Conservation (phyloP, 495 filamentous ascomycete genomes). For the Penicillium alfredii region DNA sequence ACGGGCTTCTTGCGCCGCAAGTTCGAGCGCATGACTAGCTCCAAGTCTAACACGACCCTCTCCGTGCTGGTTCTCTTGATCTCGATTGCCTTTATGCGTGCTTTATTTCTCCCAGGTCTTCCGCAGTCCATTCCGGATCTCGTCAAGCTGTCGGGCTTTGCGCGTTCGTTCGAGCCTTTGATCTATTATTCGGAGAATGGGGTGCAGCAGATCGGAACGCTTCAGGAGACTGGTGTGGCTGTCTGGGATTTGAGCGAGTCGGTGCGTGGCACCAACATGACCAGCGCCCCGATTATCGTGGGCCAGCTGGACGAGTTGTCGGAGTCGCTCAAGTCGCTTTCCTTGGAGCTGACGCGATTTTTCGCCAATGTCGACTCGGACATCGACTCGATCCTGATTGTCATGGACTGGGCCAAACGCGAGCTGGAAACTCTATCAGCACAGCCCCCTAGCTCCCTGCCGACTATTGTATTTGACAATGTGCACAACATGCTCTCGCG, state of each 20-base stretch:
- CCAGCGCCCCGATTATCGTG: conserved; percentile 77
- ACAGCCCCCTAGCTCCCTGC: conserved; percentile 47
- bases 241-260: conserved; percentile 91
- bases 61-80: conserved; percentile 52
- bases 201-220: conserved; percentile 71
- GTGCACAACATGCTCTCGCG: conserved; percentile 66
- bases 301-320: conserved; percentile 74
- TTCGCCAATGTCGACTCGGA: conserved; percentile 90
- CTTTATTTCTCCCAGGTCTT: conserved; percentile 59
- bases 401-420: conserved; percentile 91
- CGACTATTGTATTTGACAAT: conserved; percentile 68
- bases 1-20: conserved; percentile 55
- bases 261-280: conserved; percentile 83
- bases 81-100: conserved; percentile 53
- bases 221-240: conserved; percentile 83
- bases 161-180: conserved; percentile 81
- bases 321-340: conserved; percentile 73
- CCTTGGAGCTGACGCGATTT: conserved; percentile 76
- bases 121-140: conserved; percentile 74
- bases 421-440: conserved; percentile 59
- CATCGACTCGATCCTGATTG: conserved; percentile 81
- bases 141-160: conserved; percentile 81
- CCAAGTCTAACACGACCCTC: conserved; percentile 61
- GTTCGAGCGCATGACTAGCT: conserved; percentile 47
- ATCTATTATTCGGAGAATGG: conserved; percentile 91